Conservation (phyloP, 129 eudicot genomes). For the Artemisia annua region DNA sequence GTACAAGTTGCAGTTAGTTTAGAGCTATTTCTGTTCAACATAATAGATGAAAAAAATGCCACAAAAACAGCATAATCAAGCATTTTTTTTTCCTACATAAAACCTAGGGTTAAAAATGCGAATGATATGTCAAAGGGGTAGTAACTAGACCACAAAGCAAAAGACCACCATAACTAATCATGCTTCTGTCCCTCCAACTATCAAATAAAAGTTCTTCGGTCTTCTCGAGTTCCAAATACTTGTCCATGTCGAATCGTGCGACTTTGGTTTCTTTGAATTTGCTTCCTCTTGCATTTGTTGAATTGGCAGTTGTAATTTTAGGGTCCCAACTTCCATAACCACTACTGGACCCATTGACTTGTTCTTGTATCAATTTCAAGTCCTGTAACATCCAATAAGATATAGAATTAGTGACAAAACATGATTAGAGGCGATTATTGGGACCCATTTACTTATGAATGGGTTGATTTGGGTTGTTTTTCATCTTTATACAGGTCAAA, state of each 20-base stretch:
- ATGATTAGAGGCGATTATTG: no score
- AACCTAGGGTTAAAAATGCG: conserved; percentile 15
- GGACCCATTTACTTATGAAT: no score
- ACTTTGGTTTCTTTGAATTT: conserved; percentile 18
- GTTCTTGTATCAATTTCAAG: conserved; percentile 35
- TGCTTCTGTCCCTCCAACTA: conserved; percentile 48
- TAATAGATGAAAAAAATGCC: no score
- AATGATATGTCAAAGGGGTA: conserved; percentile 13
- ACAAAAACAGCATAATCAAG: background rate
- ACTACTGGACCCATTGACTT: conserved; percentile 44
- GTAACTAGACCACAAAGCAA: conserved; percentile 44
- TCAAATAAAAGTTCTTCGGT: conserved; percentile 58
- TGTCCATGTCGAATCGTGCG: conserved; percentile 45
- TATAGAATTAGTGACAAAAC: no score
- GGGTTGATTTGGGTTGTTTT: no score
- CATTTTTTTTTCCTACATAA: background rate
- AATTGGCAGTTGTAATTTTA: conserved; percentile 26
- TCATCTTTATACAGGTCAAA: no score
- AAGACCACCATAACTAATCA: conserved; percentile 58
- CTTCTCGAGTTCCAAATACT: conserved; percentile 40
- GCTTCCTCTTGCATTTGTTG: conserved; percentile 28
- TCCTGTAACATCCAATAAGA: no score
- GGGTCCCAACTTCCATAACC: conserved; percentile 78
- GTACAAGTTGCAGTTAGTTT: no score
- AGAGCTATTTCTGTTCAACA: no score